Percentiles rank a stretch among this genome's conserved stretches.
phyloP scores from a whole-genome alignment of 192 early-diverging fungal species.

The Rhizoclosmatium globosum region DNA sequence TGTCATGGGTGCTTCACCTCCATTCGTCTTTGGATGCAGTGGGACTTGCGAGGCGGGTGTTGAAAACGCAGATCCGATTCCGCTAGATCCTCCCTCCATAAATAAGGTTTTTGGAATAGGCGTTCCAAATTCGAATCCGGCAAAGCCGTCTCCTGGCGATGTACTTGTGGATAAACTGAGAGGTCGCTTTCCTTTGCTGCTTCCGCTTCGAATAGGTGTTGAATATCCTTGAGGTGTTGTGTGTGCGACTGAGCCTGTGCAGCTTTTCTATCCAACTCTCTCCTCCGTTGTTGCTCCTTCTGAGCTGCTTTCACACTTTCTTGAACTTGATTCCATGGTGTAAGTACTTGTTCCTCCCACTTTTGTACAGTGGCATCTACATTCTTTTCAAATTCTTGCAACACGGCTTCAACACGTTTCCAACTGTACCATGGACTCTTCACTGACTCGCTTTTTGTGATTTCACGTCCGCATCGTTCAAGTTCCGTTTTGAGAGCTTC shows the following conservation, averaged over 20 bases:
- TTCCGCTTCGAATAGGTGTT: too few relatives aligned
- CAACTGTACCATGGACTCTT: slow-evolving; percentile 14
- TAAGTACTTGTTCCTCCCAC: not conserved
- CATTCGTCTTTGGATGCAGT: too few relatives aligned
- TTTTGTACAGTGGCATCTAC: not conserved
- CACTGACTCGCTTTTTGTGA: not conserved
- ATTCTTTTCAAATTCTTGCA: slow-evolving; percentile 8
- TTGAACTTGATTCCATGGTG: not conserved
- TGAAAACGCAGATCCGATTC: not conserved
- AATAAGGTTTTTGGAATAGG: not conserved
- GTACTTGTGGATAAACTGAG: too few relatives aligned
- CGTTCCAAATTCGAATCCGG: not conserved
- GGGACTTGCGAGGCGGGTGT: not conserved
- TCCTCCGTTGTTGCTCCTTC: not conserved
- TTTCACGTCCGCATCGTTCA: not conserved
- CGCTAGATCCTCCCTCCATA: not conserved
- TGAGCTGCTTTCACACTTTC: not conserved
- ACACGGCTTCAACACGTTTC: not conserved
- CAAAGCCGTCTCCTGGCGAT: not conserved
- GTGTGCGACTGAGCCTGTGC: not conserved
- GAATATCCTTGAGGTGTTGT: not conserved
- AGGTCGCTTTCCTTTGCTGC: too few relatives aligned
- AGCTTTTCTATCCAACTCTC: not conserved
- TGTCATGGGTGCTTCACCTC: not conserved
- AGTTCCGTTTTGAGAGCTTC: slow-evolving; percentile 3